phyloP scores from a whole-genome alignment of 2,329 filamentous ascomycete species.

The Aureobasidium vineae region DNA sequence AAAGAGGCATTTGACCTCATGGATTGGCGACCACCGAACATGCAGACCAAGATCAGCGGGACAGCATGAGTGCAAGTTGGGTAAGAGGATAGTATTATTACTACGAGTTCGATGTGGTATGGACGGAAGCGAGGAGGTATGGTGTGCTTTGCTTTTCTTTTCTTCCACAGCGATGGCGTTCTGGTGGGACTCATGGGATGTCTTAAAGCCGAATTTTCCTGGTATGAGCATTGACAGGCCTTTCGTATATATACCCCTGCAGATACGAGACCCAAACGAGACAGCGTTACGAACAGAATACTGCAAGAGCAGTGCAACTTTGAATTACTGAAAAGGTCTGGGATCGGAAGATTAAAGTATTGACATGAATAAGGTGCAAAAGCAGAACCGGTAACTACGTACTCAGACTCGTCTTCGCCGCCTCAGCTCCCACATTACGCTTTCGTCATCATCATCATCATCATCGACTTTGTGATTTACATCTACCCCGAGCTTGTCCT shows the following conservation, averaged over 20 bases:
- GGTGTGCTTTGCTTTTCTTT: background rate
- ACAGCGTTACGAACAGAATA: background rate
- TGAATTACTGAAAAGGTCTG: background rate
- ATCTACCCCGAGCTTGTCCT: background rate
- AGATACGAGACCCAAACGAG: background rate
- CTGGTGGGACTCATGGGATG: background rate
- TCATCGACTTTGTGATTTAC: background rate
- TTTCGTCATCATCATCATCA: background rate
- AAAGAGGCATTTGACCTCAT: constrained; percentile 66
- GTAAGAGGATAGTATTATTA: background rate
- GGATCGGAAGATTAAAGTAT: background rate
- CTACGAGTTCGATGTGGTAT: background rate
- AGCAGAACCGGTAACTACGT: background rate
- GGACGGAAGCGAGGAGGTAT: background rate
- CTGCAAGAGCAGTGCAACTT: background rate
- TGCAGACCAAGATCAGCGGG: constrained; percentile 30
- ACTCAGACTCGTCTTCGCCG: constrained; percentile 5
- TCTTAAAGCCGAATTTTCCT: background rate
- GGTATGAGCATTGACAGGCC: background rate
- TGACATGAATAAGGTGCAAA: background rate
- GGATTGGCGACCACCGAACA: constrained; percentile 55
- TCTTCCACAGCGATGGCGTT: constrained; percentile 1
- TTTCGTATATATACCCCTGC: constrained; percentile 1
- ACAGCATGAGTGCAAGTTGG: background rate
- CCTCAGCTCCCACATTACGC: constrained; percentile 13